Evolutionary conservation across 1,284 basidiomycete species (phyloP).

Genomic region (Apiotrichum sp.): DNA sequence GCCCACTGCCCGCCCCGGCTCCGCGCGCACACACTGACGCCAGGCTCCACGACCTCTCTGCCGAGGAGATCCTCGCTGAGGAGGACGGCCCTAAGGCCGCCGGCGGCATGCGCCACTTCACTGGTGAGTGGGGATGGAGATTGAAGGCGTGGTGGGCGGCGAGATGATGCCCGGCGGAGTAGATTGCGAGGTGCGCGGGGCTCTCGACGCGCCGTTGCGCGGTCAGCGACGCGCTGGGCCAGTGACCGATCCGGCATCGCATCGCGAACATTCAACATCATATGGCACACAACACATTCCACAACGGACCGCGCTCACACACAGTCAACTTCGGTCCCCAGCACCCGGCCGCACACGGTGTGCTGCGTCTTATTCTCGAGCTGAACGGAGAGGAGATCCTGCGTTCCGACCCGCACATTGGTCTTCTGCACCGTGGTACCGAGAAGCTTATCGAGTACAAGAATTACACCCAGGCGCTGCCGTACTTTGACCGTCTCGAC

Average conservation of each 20-base stretch:
- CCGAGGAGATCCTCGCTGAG: slow-evolving; percentile 70
- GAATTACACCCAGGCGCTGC: slow-evolving; percentile 95
- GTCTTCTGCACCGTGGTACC: slow-evolving; percentile 92
- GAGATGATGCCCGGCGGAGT: background rate
- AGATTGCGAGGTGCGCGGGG: too few relatives aligned
- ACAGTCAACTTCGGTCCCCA: slow-evolving; percentile 92
- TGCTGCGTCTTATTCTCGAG: slow-evolving; percentile 94
- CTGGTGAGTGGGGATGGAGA: slow-evolving; percentile 54
- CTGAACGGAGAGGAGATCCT: slow-evolving; percentile 95
- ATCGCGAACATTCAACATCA: too few relatives aligned
- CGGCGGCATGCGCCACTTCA: slow-evolving; percentile 73
- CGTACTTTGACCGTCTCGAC: slow-evolving; percentile 98
- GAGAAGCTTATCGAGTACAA: slow-evolving; percentile 99
- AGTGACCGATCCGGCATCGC: too few relatives aligned
- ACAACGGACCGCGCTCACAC: background rate
- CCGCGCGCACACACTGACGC: background rate
- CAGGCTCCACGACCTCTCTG: slow-evolving; percentile 64
- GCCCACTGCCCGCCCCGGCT: too few relatives aligned
- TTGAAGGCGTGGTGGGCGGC: background rate
- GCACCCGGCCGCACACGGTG: slow-evolving; percentile 97
- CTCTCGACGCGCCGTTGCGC: too few relatives aligned
- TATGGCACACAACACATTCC: too few relatives aligned
- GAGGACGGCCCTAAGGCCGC: slow-evolving; percentile 65
- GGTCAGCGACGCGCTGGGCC: too few relatives aligned
- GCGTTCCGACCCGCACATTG: slow-evolving; percentile 87